Conservation (phyloP, 2,329 filamentous ascomycete species). For the Cadophora sp. region DNA sequence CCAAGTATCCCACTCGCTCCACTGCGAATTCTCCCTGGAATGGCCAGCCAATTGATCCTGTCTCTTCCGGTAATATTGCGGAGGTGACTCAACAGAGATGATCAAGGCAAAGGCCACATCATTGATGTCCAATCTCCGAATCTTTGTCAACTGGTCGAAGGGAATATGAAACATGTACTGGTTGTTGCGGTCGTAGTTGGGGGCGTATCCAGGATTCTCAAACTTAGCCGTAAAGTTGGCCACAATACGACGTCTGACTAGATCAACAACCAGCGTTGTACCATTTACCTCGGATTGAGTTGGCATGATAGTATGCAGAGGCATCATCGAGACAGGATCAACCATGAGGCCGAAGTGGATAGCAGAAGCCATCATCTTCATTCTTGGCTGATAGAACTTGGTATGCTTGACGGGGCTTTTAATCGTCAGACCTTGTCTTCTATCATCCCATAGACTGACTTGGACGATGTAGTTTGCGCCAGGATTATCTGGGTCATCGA, state of each 20-base stretch:
- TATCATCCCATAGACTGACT: constrained; percentile 15
- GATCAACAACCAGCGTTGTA: constrained; percentile 50
- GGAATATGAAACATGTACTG: constrained; percentile 47
- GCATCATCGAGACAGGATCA: constrained; percentile 61
- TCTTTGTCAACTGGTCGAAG: constrained; percentile 52
- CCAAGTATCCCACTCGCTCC: constrained; percentile 65
- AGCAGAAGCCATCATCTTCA: constrained; percentile 52
- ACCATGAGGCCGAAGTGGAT: constrained; percentile 69
- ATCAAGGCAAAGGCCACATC: constrained; percentile 50
- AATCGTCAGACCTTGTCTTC: constrained; percentile 26
- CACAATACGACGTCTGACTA: constrained; percentile 49
- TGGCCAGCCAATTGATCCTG: constrained; percentile 44
- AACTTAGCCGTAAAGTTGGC: constrained; percentile 50
- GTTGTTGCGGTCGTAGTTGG: constrained; percentile 37
- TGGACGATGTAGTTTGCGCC: constrained; percentile 24
- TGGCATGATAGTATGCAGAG: constrained; percentile 56
- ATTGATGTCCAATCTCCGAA: constrained; percentile 49
- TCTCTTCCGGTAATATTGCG: constrained; percentile 45
- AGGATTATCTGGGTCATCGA: neutral
- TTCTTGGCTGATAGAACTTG: constrained; percentile 45
- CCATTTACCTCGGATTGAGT: constrained; percentile 26
- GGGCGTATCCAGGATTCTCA: constrained; percentile 35
- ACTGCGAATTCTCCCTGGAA: constrained; percentile 43
- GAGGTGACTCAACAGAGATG: constrained; percentile 56
- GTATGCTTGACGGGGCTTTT: constrained; percentile 45